Percentiles rank a stretch among this genome's conserved stretches.
phyloP scores from a whole-genome alignment of 441 rosid genomes.

The Melastoma candidum region DNA sequence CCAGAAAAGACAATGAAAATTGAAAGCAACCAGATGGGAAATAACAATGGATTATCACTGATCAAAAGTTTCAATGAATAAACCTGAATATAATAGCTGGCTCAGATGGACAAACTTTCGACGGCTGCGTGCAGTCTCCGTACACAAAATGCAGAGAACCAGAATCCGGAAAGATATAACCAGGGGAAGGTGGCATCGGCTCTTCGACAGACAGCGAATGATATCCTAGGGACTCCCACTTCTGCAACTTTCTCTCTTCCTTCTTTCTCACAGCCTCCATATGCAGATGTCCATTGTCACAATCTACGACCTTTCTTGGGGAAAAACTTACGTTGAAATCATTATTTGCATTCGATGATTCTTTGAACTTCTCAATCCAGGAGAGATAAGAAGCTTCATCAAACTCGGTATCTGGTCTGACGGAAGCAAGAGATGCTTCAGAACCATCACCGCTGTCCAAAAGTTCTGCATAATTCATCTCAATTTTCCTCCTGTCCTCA shows the following conservation, averaged over 20 bases:
- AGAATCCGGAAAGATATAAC: conserved; percentile 37
- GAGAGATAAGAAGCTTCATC: conserved; percentile 79
- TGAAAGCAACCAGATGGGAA: neutral
- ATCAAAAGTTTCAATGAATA: conserved; percentile 4
- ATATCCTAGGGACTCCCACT: conserved; percentile 78
- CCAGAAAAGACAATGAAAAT: neutral
- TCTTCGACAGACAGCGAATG: conserved; percentile 56
- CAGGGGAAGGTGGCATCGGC: conserved; percentile 31
- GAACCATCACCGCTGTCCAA: conserved; percentile 15
- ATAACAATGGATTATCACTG: conserved; percentile 1
- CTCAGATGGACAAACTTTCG: conserved; percentile 48
- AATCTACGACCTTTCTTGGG: conserved; percentile 28
- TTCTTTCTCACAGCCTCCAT: conserved; percentile 61
- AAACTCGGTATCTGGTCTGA: conserved; percentile 40
- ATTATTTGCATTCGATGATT: conserved; percentile 35
- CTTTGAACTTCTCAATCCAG: conserved; percentile 80
- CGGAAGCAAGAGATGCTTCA: conserved; percentile 25
- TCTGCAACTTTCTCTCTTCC: conserved; percentile 59
- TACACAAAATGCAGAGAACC: conserved; percentile 65
- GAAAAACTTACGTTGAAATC: conserved; percentile 26
- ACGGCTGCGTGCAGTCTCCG: conserved; percentile 83
- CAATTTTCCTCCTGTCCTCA: conserved; percentile 38
- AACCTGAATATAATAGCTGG: conserved; percentile 80
- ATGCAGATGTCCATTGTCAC: conserved; percentile 38
- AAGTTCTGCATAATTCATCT: conserved; percentile 32